A percentile compares a stretch with the other conserved stretches of the same genome.
These are phyloP conservation scores for Diaporthe destruens DNA, from an alignment of 2,329 filamentous ascomycete genomes.

Conservation along the genomic window DNA sequence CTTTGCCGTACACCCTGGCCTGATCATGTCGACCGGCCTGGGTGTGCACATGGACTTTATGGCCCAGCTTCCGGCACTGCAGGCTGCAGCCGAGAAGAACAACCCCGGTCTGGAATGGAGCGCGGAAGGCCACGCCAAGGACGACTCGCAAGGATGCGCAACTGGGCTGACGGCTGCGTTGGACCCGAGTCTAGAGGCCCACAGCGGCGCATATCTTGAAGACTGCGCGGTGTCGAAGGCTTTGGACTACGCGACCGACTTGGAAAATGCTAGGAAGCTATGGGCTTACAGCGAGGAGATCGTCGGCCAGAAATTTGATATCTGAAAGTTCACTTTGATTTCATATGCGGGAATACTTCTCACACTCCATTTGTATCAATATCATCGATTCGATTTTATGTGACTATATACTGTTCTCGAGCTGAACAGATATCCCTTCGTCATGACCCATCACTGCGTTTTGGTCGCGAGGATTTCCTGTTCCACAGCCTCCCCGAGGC, in stretches of 20 bases:
- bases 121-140: constrained; percentile 34
- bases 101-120: constrained; percentile 9
- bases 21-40: constrained; percentile 19
- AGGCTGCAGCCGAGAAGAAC: constrained; percentile 2
- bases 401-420: neutral
- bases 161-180: constrained; percentile 22
- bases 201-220: constrained; percentile 17
- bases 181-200: constrained; percentile 14
- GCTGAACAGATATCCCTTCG: neutral
- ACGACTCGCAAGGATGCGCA: constrained; percentile 49
- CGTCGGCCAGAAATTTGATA: constrained; percentile 40
- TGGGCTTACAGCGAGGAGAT: constrained; percentile 54
- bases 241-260: constrained; percentile 44
- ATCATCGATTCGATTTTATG: neutral
- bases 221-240: constrained; percentile 22
- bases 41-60: constrained; percentile 12
- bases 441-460: neutral
- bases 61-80: neutral
- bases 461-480: constrained; percentile 45
- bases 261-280: constrained; percentile 53
- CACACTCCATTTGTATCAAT: neutral
- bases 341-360: neutral
- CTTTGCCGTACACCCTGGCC: constrained; percentile 32
- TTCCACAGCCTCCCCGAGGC: constrained; percentile 67
- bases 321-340: neutral